These are phyloP conservation scores for Pogostemon cablin DNA, from an alignment of 257 asterid species.

Conservation along the genomic window DNA sequence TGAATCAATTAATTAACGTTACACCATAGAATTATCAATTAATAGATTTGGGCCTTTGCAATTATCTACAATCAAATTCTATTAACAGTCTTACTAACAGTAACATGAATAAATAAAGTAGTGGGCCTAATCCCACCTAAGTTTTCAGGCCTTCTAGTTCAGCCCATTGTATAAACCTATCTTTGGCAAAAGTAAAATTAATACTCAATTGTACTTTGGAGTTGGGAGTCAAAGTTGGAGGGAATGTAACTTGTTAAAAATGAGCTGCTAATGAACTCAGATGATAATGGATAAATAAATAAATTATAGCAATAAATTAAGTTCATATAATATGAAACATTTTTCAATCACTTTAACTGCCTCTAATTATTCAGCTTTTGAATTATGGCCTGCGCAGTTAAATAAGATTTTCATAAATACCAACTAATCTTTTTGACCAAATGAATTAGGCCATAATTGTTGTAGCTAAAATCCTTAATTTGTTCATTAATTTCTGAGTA, in stretches of 20 bases:
- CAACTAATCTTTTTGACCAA: slow-evolving; percentile 33
- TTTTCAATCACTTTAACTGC: not conserved
- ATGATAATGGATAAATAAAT: no score
- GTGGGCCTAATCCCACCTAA: not conserved
- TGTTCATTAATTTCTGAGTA: not conserved
- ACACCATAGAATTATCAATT: no score
- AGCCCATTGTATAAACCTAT: not conserved
- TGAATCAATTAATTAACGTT: no score
- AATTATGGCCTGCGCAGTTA: slow-evolving; percentile 29
- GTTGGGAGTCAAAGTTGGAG: no score
- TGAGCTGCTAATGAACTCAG: no score
- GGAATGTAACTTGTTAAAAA: no score
- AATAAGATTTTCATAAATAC: slow-evolving; percentile 38
- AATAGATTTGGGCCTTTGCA: no score
- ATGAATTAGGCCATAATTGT: slow-evolving; percentile 11
- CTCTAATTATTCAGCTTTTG: slow-evolving; percentile 9
- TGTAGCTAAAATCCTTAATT: not conserved
- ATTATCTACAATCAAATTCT: no score
- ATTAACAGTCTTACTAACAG: no score
- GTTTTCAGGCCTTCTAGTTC: not conserved
- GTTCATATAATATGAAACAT: no score
- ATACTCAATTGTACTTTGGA: not conserved
- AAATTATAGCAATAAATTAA: no score
- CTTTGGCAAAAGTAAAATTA: not conserved
- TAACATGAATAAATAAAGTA: no score